Base-by-base conservation (phyloP, 139 green algal species). In the Tetraselmis chui region DNA sequence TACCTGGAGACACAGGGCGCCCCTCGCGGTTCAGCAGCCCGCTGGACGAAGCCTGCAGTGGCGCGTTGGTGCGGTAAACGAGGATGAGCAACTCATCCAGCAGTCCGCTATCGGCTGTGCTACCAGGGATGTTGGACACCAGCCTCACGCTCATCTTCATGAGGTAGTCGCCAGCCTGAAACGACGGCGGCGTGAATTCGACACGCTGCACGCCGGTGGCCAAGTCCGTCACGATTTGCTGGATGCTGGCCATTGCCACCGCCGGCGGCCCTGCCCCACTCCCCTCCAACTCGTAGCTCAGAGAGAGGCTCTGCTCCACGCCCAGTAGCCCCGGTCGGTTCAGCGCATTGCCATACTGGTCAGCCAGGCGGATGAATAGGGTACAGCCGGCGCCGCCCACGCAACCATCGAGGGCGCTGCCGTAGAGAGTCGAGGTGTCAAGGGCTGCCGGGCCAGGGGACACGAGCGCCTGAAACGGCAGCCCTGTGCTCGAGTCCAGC, bases 111-210 rank as follows among this genome's bases (percentile, higher is more conserved):
- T 67, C 45, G 11, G 18, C 11, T 67, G 45, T 18, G 45, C 45
- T 18, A 67, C 45, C 45, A 5, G 45, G 45, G 11, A 67, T 18
- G 45, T 80, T 32, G 27, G 27, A 30, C 29, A 31, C 28, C 32
- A 67, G 45, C 45, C 45, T 5, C 78, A 82, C 31, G 23, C 26
- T 76, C 24, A 75, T 59, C 2, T 25, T 2, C 22, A 82, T 75
- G 78, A 31, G 32, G 31, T 82, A 82, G 22, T 82, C 78, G 23
- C 29, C 78, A 30, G 23, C 78, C 31, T 75, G 24, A 76, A 30
- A 32, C 31, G 29, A 18, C 18, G 78, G 78, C 18, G 78, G 32
- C 28, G 74, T 77, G 28, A 77, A 77, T 22, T 28, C 25, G 5
- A 28, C 2, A 18, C 74, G 74, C 5, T 76, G 58, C 78, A 30